These are phyloP conservation scores for Amanita polypyramis DNA, from an alignment of 768 basidiomycete genomes.

Conservation along the genomic window DNA sequence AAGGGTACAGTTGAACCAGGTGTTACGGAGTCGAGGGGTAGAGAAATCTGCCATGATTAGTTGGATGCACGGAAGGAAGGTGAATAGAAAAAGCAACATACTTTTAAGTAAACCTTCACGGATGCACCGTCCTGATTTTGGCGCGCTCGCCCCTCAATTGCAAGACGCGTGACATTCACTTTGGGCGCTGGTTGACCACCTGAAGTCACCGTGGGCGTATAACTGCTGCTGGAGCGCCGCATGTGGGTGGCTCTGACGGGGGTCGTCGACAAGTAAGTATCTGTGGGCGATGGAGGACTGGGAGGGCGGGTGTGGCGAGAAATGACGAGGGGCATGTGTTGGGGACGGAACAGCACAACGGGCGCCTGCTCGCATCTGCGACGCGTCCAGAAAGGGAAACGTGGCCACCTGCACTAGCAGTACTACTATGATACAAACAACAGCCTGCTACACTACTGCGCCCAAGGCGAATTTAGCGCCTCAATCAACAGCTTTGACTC, in stretches of 20 bases:
- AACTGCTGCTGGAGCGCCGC: conserved; percentile 22
- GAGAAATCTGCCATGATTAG: conserved; percentile 35
- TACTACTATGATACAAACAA: too few species aligned
- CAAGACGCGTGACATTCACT: conserved; percentile 60
- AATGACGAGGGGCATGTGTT: not conserved
- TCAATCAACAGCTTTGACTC: conserved; percentile 53
- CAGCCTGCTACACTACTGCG: conserved; percentile 19
- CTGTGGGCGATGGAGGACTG: conserved; percentile 2
- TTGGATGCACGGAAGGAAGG: not conserved
- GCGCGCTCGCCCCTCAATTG: conserved; percentile 65
- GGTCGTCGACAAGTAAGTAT: not conserved
- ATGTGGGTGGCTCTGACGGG: conserved; percentile 14
- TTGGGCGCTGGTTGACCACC: conserved; percentile 30
- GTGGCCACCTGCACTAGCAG: conserved; percentile 10
- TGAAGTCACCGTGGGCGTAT: conserved; percentile 37
- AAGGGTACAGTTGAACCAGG: conserved; percentile 64
- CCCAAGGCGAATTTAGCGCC: conserved; percentile 52
- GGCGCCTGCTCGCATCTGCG: conserved; percentile 3
- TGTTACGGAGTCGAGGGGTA: conserved; percentile 54
- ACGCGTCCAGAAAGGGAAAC: conserved; percentile 11
- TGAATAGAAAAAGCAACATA: conserved; percentile 15
- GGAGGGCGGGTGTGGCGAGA: conserved; percentile 4
- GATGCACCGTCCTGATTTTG: conserved; percentile 53
- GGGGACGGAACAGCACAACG: not conserved
- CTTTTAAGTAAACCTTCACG: conserved; percentile 73